Evolutionary conservation across 495 filamentous ascomycete genomes (phyloP).

Genomic region (Aspergillus ostianus): DNA sequence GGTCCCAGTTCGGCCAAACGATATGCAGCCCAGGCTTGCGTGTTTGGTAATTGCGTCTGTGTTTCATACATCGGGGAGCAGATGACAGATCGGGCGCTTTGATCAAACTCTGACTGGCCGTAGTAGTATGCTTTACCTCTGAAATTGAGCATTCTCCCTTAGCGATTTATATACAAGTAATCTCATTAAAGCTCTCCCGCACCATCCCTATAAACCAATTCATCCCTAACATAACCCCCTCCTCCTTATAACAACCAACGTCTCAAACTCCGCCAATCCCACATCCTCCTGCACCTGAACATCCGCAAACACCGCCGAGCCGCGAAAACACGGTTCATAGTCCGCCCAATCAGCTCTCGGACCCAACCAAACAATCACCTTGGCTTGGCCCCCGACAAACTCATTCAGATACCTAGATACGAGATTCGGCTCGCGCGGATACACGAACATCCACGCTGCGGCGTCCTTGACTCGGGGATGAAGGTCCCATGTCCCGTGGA

Average conservation of each 20-base stretch:
- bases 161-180: no score
- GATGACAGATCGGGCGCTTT: no score
- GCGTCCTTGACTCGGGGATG: constrained; percentile 34
- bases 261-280: constrained; percentile 36
- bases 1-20: no score
- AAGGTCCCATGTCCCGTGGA: constrained; percentile 45
- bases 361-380: constrained; percentile 50
- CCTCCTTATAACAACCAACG: constrained; percentile 23
- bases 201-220: no score
- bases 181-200: no score
- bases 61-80: no score
- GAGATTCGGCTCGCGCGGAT: constrained; percentile 49
- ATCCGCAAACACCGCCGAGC: constrained; percentile 21
- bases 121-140: no score
- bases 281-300: constrained; percentile 23
- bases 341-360: constrained; percentile 49
- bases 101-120: no score
- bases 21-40: no score
- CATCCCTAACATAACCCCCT: no score
- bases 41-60: no score
- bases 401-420: constrained; percentile 42
- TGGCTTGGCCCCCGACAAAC: constrained; percentile 24
- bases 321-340: constrained; percentile 30
- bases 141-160: no score
- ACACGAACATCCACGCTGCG: constrained; percentile 54